Evolutionary conservation across 2,329 filamentous ascomycete species (phyloP).

Genomic region (Verticillium klebahnii): DNA sequence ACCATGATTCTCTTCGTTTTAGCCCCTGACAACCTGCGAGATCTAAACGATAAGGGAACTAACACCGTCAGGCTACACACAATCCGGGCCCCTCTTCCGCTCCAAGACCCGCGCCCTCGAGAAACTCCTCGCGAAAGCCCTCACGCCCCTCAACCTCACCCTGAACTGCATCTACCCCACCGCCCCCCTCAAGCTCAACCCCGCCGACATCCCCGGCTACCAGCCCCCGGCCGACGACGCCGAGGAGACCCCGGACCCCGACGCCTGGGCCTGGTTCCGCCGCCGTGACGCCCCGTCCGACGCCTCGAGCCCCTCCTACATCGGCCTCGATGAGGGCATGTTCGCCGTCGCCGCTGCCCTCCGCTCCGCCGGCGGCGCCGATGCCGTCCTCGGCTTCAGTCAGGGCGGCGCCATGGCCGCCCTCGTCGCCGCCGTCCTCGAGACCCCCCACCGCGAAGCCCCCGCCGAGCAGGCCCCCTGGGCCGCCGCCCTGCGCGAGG

Average conservation of each 20-base stretch:
- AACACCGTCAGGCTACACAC: slow-evolving; percentile 66
- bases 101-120: slow-evolving; percentile 84
- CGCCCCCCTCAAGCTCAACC: slow-evolving; percentile 57
- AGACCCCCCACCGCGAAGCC: slow-evolving; percentile 37
- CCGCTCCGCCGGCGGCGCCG: slow-evolving; percentile 61
- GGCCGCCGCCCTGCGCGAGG: slow-evolving; percentile 39
- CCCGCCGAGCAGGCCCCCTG: slow-evolving; percentile 30
- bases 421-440: slow-evolving; percentile 69
- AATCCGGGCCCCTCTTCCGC: slow-evolving; percentile 80
- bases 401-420: slow-evolving; percentile 72
- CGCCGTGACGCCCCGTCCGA: slow-evolving; percentile 46
- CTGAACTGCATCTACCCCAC: slow-evolving; percentile 64
- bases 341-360: slow-evolving; percentile 57
- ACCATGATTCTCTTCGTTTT: background rate
- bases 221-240: slow-evolving; percentile 36
- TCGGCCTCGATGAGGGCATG: slow-evolving; percentile 66
- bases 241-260: slow-evolving; percentile 45
- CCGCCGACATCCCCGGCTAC: slow-evolving; percentile 68
- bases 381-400: slow-evolving; percentile 77
- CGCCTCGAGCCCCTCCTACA: slow-evolving; percentile 56
- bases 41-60: slow-evolving; percentile 5
- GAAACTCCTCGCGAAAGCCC: slow-evolving; percentile 72
- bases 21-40: background rate
- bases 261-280: slow-evolving; percentile 81
- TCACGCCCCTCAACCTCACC: slow-evolving; percentile 52